Evolutionary conservation across 2,329 filamentous ascomycete genomes (phyloP), one percentile per base, ranked within the genome.

Genomic region (Onygenales sp.): DNA sequence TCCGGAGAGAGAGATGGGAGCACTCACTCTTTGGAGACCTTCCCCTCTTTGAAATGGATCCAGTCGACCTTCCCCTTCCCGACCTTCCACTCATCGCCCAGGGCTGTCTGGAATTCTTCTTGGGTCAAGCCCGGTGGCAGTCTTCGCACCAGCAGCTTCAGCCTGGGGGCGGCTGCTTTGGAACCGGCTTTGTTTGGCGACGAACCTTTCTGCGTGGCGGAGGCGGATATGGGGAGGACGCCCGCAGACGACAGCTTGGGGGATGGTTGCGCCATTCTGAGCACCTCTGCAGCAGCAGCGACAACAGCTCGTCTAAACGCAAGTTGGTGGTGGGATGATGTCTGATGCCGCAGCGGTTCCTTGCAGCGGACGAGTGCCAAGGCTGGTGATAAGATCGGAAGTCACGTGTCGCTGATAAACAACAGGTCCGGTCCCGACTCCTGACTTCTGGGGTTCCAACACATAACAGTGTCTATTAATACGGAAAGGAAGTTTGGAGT

Each of bases 41-140:
- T 95, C 60, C 85, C 85, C 53, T 78, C 72, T 54, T 79, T 79
- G 67, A 82, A 98, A 48, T 79, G 79, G 59, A 87, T 77, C 88
- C 89, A 96, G 67, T 95, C 91, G 10, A 94, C 82, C 66, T 85
- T 93, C 35, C 89, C 89, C 47, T 80, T 81, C n/a, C 87, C 87
- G 3, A 80, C 63, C 63, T 84, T 87, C 92, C 92, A 97, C 48
- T 90, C 85, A 1, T 84, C 78, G 3, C 90, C 91, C 10, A 96
- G 68, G 7, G 83, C 78, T 11, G 74, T 69, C 62, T 84, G 76
- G 58, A 94, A 92, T 64, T 98, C 93, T 0, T 78, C 70, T 63
- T 88, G 81, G 0, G 87, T 94, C 67, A 98, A 77, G 7, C 86
- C 89, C 1, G 93, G 91, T 8, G 93, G 89, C 3, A 98, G 79